A percentile compares a stretch with the other conserved stretches of the same genome.
These are phyloP conservation scores for Fusarium sacchari DNA, from an alignment of 2,329 filamentous ascomycete genomes.

Conservation along the genomic window DNA sequence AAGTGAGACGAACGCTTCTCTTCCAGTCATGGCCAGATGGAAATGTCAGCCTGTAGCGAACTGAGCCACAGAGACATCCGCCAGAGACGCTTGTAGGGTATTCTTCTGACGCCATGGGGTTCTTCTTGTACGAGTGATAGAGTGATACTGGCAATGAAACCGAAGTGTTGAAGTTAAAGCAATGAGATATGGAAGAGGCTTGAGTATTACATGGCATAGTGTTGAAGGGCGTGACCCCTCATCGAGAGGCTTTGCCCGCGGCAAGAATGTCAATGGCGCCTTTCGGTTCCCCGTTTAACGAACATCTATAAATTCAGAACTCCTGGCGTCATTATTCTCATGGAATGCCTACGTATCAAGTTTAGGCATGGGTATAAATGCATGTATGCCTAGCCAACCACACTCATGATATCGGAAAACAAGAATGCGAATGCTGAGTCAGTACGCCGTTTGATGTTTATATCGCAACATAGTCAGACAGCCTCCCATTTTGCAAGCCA, in stretches of 20 bases:
- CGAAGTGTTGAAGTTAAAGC: background rate
- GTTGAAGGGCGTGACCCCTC: constrained; percentile 3
- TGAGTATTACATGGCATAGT: background rate
- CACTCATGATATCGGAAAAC: background rate
- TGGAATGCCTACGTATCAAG: constrained; percentile 1
- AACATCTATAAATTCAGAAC: background rate
- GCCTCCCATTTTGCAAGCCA: constrained; percentile 83
- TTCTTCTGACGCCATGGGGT: constrained; percentile 34
- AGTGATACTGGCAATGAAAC: background rate
- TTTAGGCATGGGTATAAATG: background rate
- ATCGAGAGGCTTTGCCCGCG: background rate
- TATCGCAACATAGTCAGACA: constrained; percentile 51
- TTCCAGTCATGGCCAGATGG: constrained; percentile 57
- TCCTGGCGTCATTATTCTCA: constrained; percentile 4
- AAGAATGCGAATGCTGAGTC: background rate
- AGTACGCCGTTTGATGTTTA: background rate
- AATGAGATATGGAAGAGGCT: background rate
- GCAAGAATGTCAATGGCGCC: constrained; percentile 45
- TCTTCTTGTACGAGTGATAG: background rate
- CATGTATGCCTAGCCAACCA: background rate
- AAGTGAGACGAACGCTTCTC: constrained; percentile 42
- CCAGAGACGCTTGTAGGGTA: constrained; percentile 55
- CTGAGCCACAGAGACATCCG: constrained; percentile 61
- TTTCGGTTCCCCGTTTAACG: constrained; percentile 23
- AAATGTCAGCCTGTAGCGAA: constrained; percentile 61